Evolutionary conservation across 805 yeast genomes (phyloP).

Genomic region (Suhomyces kilbournensis): DNA sequence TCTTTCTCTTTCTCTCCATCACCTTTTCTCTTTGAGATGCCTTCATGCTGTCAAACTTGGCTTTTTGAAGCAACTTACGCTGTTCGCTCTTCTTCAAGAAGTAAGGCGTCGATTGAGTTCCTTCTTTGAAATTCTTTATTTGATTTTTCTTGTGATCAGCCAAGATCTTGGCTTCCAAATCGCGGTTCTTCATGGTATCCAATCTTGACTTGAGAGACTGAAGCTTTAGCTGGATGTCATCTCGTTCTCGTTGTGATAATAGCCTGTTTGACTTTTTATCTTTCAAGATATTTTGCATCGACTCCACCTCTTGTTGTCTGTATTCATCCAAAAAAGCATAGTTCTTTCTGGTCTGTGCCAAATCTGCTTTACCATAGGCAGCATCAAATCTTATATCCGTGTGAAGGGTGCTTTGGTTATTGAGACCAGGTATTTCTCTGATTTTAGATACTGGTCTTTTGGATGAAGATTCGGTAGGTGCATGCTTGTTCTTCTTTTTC

Average conservation of each 20-base stretch:
- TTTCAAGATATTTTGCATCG: constrained; percentile 54
- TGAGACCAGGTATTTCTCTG: constrained; percentile 72
- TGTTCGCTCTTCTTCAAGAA: constrained; percentile 69
- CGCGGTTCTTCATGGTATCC: constrained; percentile 68
- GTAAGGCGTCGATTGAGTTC: constrained; percentile 50
- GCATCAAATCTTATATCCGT: constrained; percentile 89
- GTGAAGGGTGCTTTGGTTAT: constrained; percentile 45
- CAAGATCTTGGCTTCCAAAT: constrained; percentile 66
- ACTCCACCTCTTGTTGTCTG: constrained; percentile 66
- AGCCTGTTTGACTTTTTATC: constrained; percentile 47
- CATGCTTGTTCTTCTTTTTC: constrained; percentile 62
- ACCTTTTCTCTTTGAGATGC: constrained; percentile 72
- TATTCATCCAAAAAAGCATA: constrained; percentile 86
- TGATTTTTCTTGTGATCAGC: constrained; percentile 55
- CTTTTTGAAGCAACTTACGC: constrained; percentile 70
- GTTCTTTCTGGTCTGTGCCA: constrained; percentile 62
- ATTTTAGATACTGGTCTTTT: constrained; percentile 67
- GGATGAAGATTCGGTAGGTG: constrained; percentile 78
- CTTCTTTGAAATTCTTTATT: constrained; percentile 42
- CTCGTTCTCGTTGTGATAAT: constrained; percentile 44
- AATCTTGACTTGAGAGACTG: constrained; percentile 66
- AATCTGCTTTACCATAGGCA: constrained; percentile 81
- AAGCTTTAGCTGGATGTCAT: constrained; percentile 51
- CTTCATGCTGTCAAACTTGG: constrained; percentile 74
- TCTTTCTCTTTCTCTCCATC: constrained; percentile 84